Conservation (phyloP, 2,329 filamentous ascomycete genomes). For the Fusarium transvaalense region DNA sequence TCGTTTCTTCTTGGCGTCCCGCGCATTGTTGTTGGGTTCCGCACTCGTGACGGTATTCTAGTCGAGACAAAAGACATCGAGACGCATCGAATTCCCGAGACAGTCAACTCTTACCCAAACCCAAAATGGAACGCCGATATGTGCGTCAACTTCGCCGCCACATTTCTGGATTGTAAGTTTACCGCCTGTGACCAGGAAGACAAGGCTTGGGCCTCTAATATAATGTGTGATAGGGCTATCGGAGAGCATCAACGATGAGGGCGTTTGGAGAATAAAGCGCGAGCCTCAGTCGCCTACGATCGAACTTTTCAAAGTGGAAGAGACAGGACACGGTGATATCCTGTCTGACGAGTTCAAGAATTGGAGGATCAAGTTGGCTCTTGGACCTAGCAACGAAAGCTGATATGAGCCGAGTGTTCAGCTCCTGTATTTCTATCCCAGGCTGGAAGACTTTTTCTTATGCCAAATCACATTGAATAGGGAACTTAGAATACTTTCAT, state of each 20-base stretch:
- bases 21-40: conserved; percentile 91
- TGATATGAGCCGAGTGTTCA: conserved; percentile 2
- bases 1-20: conserved; percentile 94
- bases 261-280: conserved; percentile 84
- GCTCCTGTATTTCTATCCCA: neutral
- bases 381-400: conserved; percentile 48
- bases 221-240: conserved; percentile 66
- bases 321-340: conserved; percentile 78
- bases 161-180: conserved; percentile 79
- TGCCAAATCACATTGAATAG: neutral
- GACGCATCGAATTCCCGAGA: conserved; percentile 81
- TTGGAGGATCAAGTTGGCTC: conserved; percentile 73
- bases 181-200: neutral
- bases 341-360: conserved; percentile 81
- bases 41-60: conserved; percentile 78
- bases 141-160: conserved; percentile 89
- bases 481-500: neutral
- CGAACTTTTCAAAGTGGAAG: conserved; percentile 79
- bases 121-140: conserved; percentile 89
- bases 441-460: neutral
- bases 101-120: conserved; percentile 74
- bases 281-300: conserved; percentile 72
- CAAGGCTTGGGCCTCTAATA: conserved; percentile 9
- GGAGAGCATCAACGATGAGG: conserved; percentile 73
- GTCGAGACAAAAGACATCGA: conserved; percentile 80